A percentile compares a stretch with the other conserved stretches of the same genome.
These are phyloP conservation scores for Galeopsis tetrahit DNA, from an alignment of 257 asterid species.

Conservation along the genomic window DNA sequence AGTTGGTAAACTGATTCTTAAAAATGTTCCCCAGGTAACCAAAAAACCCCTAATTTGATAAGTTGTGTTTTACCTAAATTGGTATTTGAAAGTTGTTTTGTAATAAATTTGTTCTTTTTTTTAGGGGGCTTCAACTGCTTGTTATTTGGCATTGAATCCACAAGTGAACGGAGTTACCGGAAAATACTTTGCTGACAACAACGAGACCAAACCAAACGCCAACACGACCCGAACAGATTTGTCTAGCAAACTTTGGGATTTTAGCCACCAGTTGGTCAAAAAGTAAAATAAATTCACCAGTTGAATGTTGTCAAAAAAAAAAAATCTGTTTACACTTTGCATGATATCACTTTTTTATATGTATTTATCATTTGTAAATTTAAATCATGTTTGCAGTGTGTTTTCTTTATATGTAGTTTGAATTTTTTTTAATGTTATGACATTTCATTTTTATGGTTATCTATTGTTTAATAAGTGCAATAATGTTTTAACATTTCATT, in stretches of 20 bases:
- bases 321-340: no score
- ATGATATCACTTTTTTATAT: no score
- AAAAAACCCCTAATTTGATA: no score
- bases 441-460: background rate
- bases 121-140: slow-evolving; percentile 81
- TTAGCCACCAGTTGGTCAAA: slow-evolving; percentile 53
- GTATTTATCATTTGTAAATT: no score
- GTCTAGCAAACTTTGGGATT: slow-evolving; percentile 78
- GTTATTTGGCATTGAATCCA: slow-evolving; percentile 77
- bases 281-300: slow-evolving; percentile 8
- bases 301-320: no score
- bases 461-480: no score
- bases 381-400: no score
- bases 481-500: background rate
- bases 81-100: no score
- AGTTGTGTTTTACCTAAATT: no score
- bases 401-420: background rate
- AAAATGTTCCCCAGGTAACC: slow-evolving; percentile 65
- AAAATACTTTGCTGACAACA: slow-evolving; percentile 65
- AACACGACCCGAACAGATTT: slow-evolving; percentile 50
- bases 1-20: slow-evolving; percentile 49
- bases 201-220: slow-evolving; percentile 48
- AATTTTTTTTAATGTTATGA: background rate
- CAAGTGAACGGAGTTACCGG: slow-evolving; percentile 71
- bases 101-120: no score